Evolutionary conservation across 1,139 yeast species (phyloP).

Genomic region (Pichia kudriavzevii): DNA sequence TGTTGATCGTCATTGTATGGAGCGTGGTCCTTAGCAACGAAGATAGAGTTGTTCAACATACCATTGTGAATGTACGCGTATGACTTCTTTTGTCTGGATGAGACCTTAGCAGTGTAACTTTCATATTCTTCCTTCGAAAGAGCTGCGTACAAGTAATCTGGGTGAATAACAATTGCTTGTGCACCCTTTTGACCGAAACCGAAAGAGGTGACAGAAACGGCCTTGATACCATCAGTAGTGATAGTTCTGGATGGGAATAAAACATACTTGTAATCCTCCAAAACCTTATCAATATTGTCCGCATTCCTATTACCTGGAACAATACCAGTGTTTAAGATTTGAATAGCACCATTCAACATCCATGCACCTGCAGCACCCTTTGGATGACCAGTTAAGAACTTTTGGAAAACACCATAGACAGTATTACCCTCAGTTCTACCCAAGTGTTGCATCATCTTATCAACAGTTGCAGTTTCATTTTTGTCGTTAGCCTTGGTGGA

Average conservation of each 20-base stretch:
- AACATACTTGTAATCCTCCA: constrained; percentile 80
- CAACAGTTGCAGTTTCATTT: constrained; percentile 89
- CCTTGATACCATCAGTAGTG: constrained; percentile 95
- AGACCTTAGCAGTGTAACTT: constrained; percentile 62
- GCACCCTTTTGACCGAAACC: constrained; percentile 99
- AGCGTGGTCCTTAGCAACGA: constrained; percentile 87
- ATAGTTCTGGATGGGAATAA: constrained; percentile 91
- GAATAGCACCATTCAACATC: constrained; percentile 99
- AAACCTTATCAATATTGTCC: constrained; percentile 79
- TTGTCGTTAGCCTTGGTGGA: constrained; percentile 97
- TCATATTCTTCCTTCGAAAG: constrained; percentile 65
- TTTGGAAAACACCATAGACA: constrained; percentile 96
- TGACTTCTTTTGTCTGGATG: constrained; percentile 78
- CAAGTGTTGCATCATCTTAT: constrained; percentile 86
- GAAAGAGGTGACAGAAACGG: constrained; percentile 92
- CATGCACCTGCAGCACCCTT: constrained; percentile 99
- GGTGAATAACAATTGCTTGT: constrained; percentile 84
- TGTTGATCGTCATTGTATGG: constrained; percentile 89
- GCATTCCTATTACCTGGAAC: constrained; percentile 99
- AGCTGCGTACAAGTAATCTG: constrained; percentile 87
- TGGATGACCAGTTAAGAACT: constrained; percentile 98
- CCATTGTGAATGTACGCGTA: constrained; percentile 97
- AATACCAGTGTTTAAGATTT: constrained; percentile 82
- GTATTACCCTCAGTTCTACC: constrained; percentile 99
- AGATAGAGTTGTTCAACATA: constrained; percentile 82